phyloP scores from a whole-genome alignment of 169 alveolate species.

The Eimeria praecox region DNA sequence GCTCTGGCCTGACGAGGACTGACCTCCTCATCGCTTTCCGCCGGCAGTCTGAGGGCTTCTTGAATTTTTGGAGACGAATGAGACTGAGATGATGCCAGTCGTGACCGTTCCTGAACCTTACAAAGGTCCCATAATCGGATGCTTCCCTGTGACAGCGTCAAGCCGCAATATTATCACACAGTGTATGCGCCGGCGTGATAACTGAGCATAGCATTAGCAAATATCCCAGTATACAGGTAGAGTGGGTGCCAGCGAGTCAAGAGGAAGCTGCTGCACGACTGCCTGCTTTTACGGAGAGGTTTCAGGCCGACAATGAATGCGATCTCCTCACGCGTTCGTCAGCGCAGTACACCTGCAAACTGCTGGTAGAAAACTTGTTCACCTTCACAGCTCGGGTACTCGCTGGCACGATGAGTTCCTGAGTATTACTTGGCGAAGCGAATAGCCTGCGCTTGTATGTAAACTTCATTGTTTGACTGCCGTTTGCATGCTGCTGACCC shows the following conservation, averaged over 20 bases:
- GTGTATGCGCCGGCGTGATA: too few species aligned
- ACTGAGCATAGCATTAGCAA: too few species aligned
- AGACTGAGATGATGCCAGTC: background rate
- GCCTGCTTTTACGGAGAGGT: too few species aligned
- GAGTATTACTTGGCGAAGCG: background rate
- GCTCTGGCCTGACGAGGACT: background rate
- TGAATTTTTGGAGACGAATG: background rate
- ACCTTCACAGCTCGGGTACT: constrained; percentile 27
- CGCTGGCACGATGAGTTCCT: constrained; percentile 20
- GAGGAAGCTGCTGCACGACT: too few species aligned
- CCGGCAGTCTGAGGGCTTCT: background rate
- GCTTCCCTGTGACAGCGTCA: constrained; percentile 2
- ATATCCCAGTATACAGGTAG: too few species aligned
- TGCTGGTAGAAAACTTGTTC: constrained; percentile 18
- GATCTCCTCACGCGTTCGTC: constrained; percentile 44
- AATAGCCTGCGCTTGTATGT: constrained; percentile 57
- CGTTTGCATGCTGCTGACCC: background rate
- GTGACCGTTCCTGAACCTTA: constrained; percentile 42
- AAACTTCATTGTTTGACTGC: constrained; percentile 12
- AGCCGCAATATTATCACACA: background rate
- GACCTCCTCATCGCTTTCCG: background rate
- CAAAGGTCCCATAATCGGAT: constrained; percentile 56
- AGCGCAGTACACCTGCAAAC: constrained; percentile 58
- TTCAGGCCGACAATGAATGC: too few species aligned
- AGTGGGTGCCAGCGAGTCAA: too few species aligned